Base-by-base conservation (phyloP, 768 basidiomycete genomes). In the Mycena galericulata region DNA sequence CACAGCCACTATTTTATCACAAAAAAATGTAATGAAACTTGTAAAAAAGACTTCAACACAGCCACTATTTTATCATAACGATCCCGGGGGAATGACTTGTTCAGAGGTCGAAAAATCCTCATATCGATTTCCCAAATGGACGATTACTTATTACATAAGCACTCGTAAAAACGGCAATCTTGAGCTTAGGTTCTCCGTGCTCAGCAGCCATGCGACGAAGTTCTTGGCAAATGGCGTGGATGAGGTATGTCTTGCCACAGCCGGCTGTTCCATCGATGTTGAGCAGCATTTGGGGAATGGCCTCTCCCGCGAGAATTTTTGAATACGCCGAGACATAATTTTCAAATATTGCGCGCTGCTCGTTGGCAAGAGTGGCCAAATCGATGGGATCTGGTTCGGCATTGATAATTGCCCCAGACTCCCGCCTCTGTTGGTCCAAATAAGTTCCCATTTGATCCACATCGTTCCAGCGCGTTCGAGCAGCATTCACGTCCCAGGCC, bases 201-300 rank as follows among this genome's bases (percentile, higher is more conserved):
- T 47, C 56, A 0, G 17, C 36, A 2, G 65, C 65, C 54, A 66
- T 66, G 4, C 17, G 15, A 11, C 46, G 65, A 6, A 66, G 56
- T 24, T 55, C 40, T 53, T 68, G 67, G 24, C 53, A 57, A 5
- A 68, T 64, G 3, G 67, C 53, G 20, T 57, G 51, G 26, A 68
- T 68, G 4, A 63, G 32, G 22, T 68, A 68, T 7, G 67, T 68
- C 26, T 68, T 63, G 4, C 67, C 67, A 29, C 67, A 68, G 22
- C 61, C 67, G 6, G 67, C 67, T 1, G 67, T 60, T 7, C 67
- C 59, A 17, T 68, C 59, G 18, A 68, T 59, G 27, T 68, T 60
- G 26, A 63, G 22, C 1, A 60, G 50, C 0, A 60, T 11, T 43
- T 61, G 38, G 6, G n/a, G 11, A 14, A 11, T 4, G 17, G 22